Conservation (phyloP, 75 land plant species). For the Larix kaempferi region DNA sequence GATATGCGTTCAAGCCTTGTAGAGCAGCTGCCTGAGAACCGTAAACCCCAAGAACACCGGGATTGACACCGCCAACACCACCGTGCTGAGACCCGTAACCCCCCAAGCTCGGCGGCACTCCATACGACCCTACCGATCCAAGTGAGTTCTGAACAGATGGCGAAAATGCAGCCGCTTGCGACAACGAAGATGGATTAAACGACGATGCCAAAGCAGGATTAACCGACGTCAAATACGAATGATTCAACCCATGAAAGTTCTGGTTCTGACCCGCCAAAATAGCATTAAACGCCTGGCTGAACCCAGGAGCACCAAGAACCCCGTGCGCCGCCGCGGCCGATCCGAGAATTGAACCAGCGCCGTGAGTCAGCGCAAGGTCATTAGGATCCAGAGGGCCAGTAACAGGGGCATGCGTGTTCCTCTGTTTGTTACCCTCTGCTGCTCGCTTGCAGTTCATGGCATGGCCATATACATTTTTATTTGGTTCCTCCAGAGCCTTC, state of each 20-base stretch:
- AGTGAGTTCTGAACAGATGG: slow-evolving; percentile 20
- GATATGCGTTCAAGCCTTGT: background rate
- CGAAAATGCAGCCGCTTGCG: slow-evolving; percentile 21
- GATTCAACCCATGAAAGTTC: background rate
- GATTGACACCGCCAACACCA: slow-evolving; percentile 20
- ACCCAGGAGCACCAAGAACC: slow-evolving; percentile 6
- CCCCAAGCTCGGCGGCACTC: slow-evolving; percentile 9
- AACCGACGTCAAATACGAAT: slow-evolving; percentile 12
- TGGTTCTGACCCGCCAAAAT: slow-evolving; percentile 14
- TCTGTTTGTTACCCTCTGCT: slow-evolving; percentile 36
- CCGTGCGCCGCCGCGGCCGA: background rate
- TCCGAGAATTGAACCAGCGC: slow-evolving; percentile 10
- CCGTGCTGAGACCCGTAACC: slow-evolving; percentile 15
- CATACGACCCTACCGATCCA: slow-evolving; percentile 15
- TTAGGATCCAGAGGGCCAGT: background rate
- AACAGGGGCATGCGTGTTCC: background rate
- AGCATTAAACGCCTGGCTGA: slow-evolving; percentile 8
- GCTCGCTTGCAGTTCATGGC: slow-evolving; percentile 50
- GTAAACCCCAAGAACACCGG: slow-evolving; percentile 34
- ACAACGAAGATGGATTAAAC: slow-evolving; percentile 30
- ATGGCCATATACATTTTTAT: slow-evolving; percentile 55
- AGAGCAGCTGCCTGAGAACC: slow-evolving; percentile 26
- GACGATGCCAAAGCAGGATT: slow-evolving; percentile 44
- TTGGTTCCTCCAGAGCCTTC: slow-evolving; percentile 68
- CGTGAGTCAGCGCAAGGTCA: slow-evolving; percentile 12